Conservation (phyloP, 805 yeast genomes). For the Yarrowia osloensis region DNA sequence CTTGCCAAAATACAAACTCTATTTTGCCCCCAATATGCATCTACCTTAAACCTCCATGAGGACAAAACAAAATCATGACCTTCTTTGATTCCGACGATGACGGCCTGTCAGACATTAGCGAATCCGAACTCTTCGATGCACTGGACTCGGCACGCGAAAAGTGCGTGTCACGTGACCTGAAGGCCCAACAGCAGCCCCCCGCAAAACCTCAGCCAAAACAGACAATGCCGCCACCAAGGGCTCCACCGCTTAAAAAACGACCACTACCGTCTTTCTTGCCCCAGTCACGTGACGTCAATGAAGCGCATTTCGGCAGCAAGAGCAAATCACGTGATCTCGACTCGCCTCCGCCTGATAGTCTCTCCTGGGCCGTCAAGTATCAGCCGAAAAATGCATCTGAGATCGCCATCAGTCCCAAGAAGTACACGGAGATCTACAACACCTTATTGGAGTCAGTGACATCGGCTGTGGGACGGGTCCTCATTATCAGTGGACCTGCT, state of each 20-base stretch:
- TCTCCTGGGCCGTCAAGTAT: neutral
- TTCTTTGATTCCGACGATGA: slow-evolving; percentile 22
- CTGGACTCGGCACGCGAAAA: neutral
- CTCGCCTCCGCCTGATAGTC: neutral
- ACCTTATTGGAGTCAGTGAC: neutral
- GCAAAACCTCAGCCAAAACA: neutral
- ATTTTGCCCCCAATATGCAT: neutral
- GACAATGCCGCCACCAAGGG: neutral
- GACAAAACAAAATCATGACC: neutral
- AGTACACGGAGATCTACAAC: neutral
- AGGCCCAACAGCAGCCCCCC: neutral
- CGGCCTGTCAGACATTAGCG: slow-evolving; percentile 12
- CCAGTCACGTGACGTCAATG: neutral
- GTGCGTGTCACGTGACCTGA: neutral
- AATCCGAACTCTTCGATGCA: slow-evolving; percentile 9
- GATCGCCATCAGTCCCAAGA: slow-evolving; percentile 14
- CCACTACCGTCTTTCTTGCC: neutral
- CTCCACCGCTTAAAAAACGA: neutral
- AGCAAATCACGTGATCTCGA: neutral
- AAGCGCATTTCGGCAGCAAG: neutral
- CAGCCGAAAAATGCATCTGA: neutral
- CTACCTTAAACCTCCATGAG: neutral
- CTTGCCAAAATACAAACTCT: neutral
- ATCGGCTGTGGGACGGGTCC: neutral
- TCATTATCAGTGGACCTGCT: slow-evolving; percentile 19